A percentile compares a stretch with the other conserved stretches of the same genome.
phyloP scores from a whole-genome alignment of 257 asterid genomes.

The Leptodermis oblonga region DNA sequence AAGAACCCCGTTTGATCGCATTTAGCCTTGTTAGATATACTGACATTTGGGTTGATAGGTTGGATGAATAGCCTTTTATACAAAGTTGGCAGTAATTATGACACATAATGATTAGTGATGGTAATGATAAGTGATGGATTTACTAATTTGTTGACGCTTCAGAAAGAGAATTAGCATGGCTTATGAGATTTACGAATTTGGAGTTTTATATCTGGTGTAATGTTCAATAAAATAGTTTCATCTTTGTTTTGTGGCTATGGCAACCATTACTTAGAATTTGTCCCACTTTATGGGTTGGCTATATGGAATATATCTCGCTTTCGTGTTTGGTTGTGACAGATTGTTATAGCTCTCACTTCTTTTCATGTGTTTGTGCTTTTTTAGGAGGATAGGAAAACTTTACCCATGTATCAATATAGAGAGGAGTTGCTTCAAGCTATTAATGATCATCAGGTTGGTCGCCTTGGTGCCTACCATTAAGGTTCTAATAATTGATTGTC shows the following conservation, averaged over 20 bases:
- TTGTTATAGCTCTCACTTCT: conserved; percentile 4
- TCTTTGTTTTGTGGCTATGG: neutral
- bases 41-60: neutral
- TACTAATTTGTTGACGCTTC: neutral
- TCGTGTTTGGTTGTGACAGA: neutral
- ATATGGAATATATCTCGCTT: too few relatives aligned
- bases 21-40: neutral
- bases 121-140: neutral
- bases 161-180: neutral
- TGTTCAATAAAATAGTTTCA: neutral
- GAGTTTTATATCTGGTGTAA: neutral
- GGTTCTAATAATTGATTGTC: neutral
- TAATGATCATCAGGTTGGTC: conserved; percentile 65
- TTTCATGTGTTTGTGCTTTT: conserved; percentile 14
- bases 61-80: neutral
- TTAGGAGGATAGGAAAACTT: conserved; percentile 81
- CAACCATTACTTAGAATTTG: too few relatives aligned
- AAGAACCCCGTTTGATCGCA: neutral
- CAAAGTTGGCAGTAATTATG: too few relatives aligned
- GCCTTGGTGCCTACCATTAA: conserved; percentile 11
- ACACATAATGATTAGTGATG: neutral
- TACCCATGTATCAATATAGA: conserved; percentile 73
- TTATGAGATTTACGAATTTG: neutral
- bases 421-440: conserved; percentile 78
- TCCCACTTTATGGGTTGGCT: too few relatives aligned